A percentile compares a stretch with the other conserved stretches of the same genome.
Evolutionary conservation across 2,329 filamentous ascomycete genomes (phyloP).

Genomic region (Diplodia corticola): DNA sequence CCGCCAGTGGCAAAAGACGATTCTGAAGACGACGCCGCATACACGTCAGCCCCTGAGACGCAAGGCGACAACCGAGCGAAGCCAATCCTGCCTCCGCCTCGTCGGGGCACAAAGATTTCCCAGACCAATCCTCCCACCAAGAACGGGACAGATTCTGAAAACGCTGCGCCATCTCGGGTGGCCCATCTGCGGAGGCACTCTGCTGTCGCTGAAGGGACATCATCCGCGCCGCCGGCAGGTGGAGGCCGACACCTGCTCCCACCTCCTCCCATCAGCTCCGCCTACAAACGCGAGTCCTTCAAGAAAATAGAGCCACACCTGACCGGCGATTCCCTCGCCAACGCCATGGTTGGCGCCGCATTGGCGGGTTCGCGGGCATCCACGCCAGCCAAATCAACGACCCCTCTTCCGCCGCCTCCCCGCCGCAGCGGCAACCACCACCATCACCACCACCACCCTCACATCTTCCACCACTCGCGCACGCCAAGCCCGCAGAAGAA

Average conservation of each 20-base stretch:
- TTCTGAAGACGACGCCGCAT: constrained; percentile 27
- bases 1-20: not conserved
- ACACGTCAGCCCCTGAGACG: constrained; percentile 39
- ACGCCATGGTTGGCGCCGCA: constrained; percentile 73
- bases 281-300: constrained; percentile 39
- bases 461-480: constrained; percentile 29
- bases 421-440: constrained; percentile 45
- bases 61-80: constrained; percentile 35
- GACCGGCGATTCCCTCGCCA: constrained; percentile 65
- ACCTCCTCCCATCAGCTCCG: constrained; percentile 38
- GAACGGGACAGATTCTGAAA: not conserved
- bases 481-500: constrained; percentile 48
- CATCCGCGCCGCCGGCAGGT: constrained; percentile 27
- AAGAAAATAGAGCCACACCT: constrained; percentile 49
- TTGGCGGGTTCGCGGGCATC: constrained; percentile 63
- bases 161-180: not conserved
- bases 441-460: constrained; percentile 31
- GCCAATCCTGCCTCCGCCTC: constrained; percentile 39
- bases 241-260: constrained; percentile 29
- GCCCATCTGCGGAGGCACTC: constrained; percentile 27
- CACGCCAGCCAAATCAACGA: constrained; percentile 41
- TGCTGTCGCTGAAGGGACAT: constrained; percentile 29
- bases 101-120: constrained; percentile 36
- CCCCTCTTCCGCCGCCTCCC: constrained; percentile 42
- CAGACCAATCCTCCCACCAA: not conserved